These are phyloP conservation scores for Leptodermis oblonga DNA, from an alignment of 257 asterid species.

Conservation along the genomic window DNA sequence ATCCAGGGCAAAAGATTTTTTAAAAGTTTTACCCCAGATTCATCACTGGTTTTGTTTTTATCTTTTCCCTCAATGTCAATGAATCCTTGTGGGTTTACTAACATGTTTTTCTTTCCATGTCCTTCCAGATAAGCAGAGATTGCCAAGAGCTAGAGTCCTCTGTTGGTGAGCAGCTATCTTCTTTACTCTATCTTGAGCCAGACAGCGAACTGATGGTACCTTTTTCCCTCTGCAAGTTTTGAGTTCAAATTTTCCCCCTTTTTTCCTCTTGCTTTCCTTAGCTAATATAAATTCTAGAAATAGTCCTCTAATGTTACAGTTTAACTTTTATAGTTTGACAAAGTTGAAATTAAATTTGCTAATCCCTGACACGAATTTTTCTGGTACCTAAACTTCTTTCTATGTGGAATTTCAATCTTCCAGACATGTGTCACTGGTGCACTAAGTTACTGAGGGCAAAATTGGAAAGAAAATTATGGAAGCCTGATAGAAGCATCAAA, in stretches of 20 bases:
- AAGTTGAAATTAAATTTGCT: too few species aligned
- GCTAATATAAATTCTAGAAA: too few species aligned
- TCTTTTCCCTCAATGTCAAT: not conserved
- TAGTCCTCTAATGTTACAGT: too few species aligned
- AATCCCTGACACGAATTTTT: too few species aligned
- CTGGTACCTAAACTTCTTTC: too few species aligned
- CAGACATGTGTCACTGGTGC: too few species aligned
- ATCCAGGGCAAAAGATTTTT: not conserved
- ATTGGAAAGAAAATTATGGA: too few species aligned
- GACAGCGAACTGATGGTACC: slow-evolving; percentile 95
- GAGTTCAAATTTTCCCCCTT: not conserved
- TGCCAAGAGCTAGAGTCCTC: slow-evolving; percentile 91
- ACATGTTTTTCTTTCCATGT: slow-evolving; percentile 21
- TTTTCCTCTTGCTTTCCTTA: not conserved
- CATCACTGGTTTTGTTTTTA: not conserved
- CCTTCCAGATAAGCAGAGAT: slow-evolving; percentile 86
- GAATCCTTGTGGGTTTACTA: not conserved
- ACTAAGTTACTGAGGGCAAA: too few species aligned
- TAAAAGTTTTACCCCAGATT: not conserved
- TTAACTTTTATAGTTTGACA: too few species aligned
- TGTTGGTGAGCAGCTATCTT: slow-evolving; percentile 82
- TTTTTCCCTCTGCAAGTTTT: not conserved
- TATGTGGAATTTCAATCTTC: too few species aligned
- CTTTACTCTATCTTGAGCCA: slow-evolving; percentile 83
- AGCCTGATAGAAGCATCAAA: too few species aligned